Evolutionary conservation across 2,329 filamentous ascomycete species (phyloP).

Genomic region (Didymella sp.): DNA sequence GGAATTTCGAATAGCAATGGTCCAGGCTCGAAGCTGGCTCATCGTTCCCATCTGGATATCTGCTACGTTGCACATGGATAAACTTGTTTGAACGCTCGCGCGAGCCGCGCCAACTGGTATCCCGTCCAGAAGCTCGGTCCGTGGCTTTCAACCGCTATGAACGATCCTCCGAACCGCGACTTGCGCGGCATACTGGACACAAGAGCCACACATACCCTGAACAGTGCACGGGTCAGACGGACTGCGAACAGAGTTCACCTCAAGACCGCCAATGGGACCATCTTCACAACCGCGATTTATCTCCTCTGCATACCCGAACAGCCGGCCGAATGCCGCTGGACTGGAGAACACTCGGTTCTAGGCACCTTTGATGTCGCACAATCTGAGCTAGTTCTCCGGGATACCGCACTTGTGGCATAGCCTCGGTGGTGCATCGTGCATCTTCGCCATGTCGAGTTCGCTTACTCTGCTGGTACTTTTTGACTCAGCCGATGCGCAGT

Average conservation of each 20-base stretch:
- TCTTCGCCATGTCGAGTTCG: neutral
- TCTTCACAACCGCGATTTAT: neutral
- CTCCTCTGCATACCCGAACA: neutral
- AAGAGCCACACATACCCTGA: neutral
- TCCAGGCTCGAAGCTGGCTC: neutral
- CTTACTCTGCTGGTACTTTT: neutral
- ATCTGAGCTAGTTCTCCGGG: neutral
- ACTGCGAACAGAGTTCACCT: neutral
- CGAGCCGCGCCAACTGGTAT: neutral
- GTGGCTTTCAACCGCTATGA: neutral
- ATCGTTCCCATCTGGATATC: neutral
- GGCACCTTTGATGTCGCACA: neutral
- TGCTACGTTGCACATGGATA: neutral
- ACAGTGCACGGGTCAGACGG: conserved; percentile 1
- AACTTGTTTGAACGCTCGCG: neutral
- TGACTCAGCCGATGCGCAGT: neutral
- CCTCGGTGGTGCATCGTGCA: neutral
- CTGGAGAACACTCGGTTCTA: neutral
- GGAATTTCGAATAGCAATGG: neutral
- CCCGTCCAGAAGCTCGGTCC: neutral
- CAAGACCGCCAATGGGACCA: neutral
- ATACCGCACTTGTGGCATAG: neutral
- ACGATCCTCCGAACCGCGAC: neutral
- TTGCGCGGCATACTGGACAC: neutral
- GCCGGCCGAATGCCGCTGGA: neutral